A percentile compares a stretch with the other conserved stretches of the same genome.
Conservation (phyloP, 2,329 filamentous ascomycete species). For the Botrytis pseudocinerea region DNA sequence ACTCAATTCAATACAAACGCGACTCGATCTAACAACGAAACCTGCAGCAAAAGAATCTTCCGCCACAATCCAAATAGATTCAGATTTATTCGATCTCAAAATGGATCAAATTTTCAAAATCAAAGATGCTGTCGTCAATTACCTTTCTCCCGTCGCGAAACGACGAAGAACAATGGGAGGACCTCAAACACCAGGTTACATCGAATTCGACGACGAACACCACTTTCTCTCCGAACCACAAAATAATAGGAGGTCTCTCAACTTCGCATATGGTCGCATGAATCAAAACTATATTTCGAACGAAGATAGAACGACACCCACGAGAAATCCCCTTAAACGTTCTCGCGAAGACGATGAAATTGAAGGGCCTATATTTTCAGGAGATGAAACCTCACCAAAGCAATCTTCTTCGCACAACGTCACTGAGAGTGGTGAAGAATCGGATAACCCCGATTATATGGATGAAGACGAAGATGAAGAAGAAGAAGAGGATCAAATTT, state of each 20-base stretch:
- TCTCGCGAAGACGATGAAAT: conserved; percentile 31
- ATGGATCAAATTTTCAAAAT: conserved; percentile 38
- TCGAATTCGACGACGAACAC: conserved; percentile 23
- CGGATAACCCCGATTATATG: background rate
- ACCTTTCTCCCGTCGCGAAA: conserved; percentile 38
- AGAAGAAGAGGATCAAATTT: conserved; percentile 26
- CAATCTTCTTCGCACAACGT: conserved; percentile 29
- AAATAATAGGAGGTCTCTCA: conserved; percentile 25
- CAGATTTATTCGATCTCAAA: background rate
- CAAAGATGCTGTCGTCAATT: conserved; percentile 36
- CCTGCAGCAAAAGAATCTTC: background rate
- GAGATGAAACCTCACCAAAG: conserved; percentile 28
- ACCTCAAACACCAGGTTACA: conserved; percentile 29
- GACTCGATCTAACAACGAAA: background rate
- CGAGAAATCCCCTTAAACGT: conserved; percentile 35
- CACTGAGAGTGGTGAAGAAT: conserved; percentile 14
- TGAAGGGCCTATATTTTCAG: conserved; percentile 22
- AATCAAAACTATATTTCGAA: conserved; percentile 29
- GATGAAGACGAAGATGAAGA: conserved; percentile 23
- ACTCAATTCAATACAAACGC: background rate
- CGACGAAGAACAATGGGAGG: conserved; percentile 39
- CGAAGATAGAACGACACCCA: conserved; percentile 24
- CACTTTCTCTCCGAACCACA: conserved; percentile 31
- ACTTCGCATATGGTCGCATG: conserved; percentile 24
- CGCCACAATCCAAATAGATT: background rate